Evolutionary conservation across 2,329 filamentous ascomycete species (phyloP).

Genomic region (Epichloe hybrida): DNA sequence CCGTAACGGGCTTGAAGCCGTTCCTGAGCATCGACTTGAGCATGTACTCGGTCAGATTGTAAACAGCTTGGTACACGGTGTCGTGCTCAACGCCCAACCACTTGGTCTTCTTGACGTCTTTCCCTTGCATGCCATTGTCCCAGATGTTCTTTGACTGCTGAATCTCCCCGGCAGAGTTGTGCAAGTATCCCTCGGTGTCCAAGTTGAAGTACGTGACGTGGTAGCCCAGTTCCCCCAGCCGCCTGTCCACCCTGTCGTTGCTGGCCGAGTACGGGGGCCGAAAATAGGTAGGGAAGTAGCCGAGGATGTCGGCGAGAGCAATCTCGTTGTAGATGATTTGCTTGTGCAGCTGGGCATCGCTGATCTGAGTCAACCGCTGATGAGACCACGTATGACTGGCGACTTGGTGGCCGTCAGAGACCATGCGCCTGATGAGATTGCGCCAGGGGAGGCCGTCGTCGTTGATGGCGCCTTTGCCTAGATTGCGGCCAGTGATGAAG

Average conservation of each 20-base stretch:
- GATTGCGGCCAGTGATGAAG: conserved; percentile 22
- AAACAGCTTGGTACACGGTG: conserved; percentile 30
- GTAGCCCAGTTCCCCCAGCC: conserved; percentile 35
- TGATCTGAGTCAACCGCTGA: conserved; percentile 25
- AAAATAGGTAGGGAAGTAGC: conserved; percentile 29
- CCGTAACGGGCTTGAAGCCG: conserved; percentile 33
- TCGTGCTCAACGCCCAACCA: conserved; percentile 43
- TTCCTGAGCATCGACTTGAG: conserved; percentile 24
- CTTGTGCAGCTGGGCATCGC: conserved; percentile 18
- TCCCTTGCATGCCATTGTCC: conserved; percentile 23
- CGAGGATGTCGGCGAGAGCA: conserved; percentile 26
- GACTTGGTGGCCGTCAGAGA: conserved; percentile 43
- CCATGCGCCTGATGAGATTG: conserved; percentile 29
- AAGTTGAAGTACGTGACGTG: conserved; percentile 46
- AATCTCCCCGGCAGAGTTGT: conserved; percentile 35
- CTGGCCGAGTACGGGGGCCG: conserved; percentile 34
- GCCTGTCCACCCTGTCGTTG: conserved; percentile 23
- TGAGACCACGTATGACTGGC: conserved; percentile 40
- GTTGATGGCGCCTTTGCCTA: conserved; percentile 30
- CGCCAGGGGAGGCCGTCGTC: conserved; percentile 20
- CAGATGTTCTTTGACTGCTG: conserved; percentile 28
- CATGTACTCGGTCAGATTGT: conserved; percentile 30
- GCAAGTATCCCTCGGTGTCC: conserved; percentile 47
- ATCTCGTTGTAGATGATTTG: conserved; percentile 31
- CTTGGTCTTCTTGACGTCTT: conserved; percentile 12